phyloP scores from a whole-genome alignment of 768 basidiomycete genomes.

The Agaricus blazei region DNA sequence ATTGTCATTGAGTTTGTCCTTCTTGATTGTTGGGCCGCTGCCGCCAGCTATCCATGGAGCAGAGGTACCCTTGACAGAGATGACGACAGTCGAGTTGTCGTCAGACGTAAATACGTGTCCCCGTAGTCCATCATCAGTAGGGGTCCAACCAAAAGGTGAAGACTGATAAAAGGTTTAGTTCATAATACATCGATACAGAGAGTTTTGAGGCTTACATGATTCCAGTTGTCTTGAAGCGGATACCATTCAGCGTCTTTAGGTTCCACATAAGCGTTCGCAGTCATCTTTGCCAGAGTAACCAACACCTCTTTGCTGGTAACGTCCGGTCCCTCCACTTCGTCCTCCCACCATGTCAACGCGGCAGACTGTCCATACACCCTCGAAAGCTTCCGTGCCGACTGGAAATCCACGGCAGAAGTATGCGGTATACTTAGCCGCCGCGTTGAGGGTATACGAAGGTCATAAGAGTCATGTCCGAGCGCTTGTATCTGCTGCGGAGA shows the following conservation, averaged over 20 bases:
- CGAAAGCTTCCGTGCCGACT: constrained; percentile 25
- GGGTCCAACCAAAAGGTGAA: constrained; percentile 85
- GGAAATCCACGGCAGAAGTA: constrained; percentile 41
- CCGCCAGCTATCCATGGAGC: constrained; percentile 61
- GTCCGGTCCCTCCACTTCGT: constrained; percentile 66
- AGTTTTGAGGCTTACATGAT: constrained; percentile 34
- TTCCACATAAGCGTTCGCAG: constrained; percentile 71
- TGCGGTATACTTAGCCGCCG: constrained; percentile 34
- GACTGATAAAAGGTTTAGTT: constrained; percentile 30
- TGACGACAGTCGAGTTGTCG: constrained; percentile 81
- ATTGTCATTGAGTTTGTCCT: constrained; percentile 95
- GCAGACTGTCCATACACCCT: constrained; percentile 32
- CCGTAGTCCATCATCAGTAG: constrained; percentile 83
- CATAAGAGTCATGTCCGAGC: constrained; percentile 22
- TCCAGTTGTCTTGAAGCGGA: constrained; percentile 57
- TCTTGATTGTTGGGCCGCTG: constrained; percentile 78
- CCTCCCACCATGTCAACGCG: constrained; percentile 55
- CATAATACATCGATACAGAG: not conserved
- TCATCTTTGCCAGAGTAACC: constrained; percentile 82
- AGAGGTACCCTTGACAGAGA: constrained; percentile 93
- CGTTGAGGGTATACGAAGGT: constrained; percentile 37
- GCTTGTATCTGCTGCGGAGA: constrained; percentile 10
- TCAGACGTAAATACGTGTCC: constrained; percentile 87
- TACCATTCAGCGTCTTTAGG: constrained; percentile 65
- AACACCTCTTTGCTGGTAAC: constrained; percentile 67